Evolutionary conservation across 1,139 yeast genomes (phyloP), one percentile per base, ranked within the genome.

Genomic region (Hansenula lynferdii): DNA sequence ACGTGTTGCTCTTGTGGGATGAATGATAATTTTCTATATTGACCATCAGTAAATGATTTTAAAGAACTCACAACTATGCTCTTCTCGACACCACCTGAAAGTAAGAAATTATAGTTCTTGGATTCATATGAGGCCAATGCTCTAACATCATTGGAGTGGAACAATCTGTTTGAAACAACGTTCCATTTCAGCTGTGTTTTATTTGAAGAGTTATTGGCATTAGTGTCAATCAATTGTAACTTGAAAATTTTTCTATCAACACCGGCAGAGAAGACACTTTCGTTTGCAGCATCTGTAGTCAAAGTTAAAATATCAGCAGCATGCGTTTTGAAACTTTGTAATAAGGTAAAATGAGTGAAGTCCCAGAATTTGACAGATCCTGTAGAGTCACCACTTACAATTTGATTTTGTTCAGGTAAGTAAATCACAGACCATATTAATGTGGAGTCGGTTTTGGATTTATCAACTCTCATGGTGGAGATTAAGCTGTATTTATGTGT

Each of bases 291-390:
- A 56, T 85, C 90, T n/a, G 74, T 65, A 1, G 83, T 69, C 38
- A 92, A 64, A 42, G 89, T 77, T 48, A 94, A 67, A 6, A 90
- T 87, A 72, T 94, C 99, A 1, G 97, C 97, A 39, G 85, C 95
- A 56, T 92, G 97, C 16, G 79, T 77, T 45, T 78, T 76, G 59
- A 87, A 89, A 27, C 85, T 80, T 61, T 92, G 97, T 40, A 78
- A 68, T 45, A 94, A 67, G 0, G 96, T 80, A 51, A 78, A 80
- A 50, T 75, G 79, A 35, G 75, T 73, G 44, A 83, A 70, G 54
- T 92, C 96, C 99, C 99, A 94, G 48, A 92, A 75, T 61, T 92
- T 92, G 39, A 94, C 77, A 12, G 85, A 72, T 3, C 99, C 99
- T 1, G 97, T 92, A 6, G 97, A 89, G 64, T 94, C 99, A 40